Conservation (phyloP, 1,284 basidiomycete genomes). For the Boletellus sp. region DNA sequence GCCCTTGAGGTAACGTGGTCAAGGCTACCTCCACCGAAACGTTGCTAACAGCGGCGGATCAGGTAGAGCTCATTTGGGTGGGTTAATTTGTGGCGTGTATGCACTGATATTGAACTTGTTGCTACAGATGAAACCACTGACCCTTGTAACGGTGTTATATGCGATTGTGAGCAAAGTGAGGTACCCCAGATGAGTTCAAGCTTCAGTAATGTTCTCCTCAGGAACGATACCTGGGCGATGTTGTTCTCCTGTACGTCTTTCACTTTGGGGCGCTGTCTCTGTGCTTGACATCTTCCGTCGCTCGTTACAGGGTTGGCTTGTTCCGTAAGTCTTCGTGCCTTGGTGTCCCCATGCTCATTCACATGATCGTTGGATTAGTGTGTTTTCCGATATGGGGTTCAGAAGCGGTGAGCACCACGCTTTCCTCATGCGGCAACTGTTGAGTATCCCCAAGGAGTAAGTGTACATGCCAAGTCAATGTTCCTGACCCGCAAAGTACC, state of each 20-base stretch:
- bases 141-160: conserved; percentile 26
- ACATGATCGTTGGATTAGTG: conserved; percentile 13
- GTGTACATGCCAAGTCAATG: conserved; percentile 4
- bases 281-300: conserved; percentile 4
- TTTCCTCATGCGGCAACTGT: not conserved
- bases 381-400: conserved; percentile 21
- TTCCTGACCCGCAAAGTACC: conserved; percentile 1
- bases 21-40: not conserved
- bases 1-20: conserved; percentile 21
- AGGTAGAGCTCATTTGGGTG: conserved; percentile 35
- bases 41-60: conserved; percentile 2
- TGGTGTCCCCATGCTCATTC: not conserved
- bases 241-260: conserved; percentile 27
- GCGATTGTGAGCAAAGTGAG: conserved; percentile 18
- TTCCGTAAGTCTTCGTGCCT: conserved; percentile 15
- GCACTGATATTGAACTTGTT: not conserved
- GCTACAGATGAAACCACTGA: conserved; percentile 24
- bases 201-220: conserved; percentile 12
- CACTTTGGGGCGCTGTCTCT: not conserved
- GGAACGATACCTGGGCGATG: conserved; percentile 33
- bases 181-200: not conserved
- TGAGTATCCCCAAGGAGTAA: conserved; percentile 21
- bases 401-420: conserved; percentile 14
- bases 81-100: conserved; percentile 1
- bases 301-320: conserved; percentile 14